phyloP scores from a whole-genome alignment of 345 rosid genomes.

The Dimocarpus longan region DNA sequence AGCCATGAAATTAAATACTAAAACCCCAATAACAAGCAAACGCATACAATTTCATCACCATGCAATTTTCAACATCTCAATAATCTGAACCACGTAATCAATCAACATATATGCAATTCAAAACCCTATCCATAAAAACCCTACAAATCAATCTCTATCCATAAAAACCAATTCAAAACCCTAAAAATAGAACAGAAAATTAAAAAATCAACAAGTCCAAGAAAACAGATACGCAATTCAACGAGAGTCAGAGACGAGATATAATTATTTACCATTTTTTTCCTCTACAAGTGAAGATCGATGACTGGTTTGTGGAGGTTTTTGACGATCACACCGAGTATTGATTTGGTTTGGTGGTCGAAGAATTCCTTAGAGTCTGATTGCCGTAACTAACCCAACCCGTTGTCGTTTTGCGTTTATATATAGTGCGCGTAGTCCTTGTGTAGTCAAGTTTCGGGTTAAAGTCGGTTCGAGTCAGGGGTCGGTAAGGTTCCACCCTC shows the following conservation, averaged over 20 bases:
- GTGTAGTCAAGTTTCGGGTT: too few relatives aligned
- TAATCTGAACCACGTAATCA: background rate
- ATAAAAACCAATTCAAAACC: background rate
- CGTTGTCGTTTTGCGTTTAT: background rate
- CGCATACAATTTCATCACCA: background rate
- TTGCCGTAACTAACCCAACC: background rate
- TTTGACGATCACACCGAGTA: background rate
- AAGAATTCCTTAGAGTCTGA: background rate
- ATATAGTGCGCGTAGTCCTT: too few relatives aligned
- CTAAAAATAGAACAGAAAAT: background rate
- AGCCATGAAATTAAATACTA: background rate
- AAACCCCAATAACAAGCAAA: background rate
- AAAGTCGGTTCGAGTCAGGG: too few relatives aligned
- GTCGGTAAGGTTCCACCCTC: background rate
- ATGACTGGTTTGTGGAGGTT: background rate
- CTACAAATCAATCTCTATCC: background rate
- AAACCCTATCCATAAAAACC: background rate
- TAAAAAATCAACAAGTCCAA: background rate
- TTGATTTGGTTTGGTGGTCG: background rate
- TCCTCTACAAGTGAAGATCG: constrained; percentile 8
- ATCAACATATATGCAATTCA: background rate
- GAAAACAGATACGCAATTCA: background rate
- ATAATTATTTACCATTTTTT: constrained; percentile 9
- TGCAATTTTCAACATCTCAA: background rate
- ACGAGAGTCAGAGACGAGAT: background rate